phyloP scores from a whole-genome alignment of 2,329 filamentous ascomycete genomes.

The Colletotrichum salicis region DNA sequence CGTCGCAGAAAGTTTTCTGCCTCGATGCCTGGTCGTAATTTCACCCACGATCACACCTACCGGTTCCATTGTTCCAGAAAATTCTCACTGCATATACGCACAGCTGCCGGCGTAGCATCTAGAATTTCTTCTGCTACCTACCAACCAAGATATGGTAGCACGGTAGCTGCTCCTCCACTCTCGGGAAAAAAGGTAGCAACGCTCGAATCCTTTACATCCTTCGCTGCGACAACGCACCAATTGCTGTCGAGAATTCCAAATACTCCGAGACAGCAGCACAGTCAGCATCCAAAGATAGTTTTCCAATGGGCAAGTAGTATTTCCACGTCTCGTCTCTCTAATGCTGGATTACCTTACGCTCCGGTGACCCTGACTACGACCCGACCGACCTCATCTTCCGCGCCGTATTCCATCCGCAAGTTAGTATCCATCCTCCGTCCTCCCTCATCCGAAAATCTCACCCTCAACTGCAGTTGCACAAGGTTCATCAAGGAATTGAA shows the following conservation, averaged over 20 bases:
- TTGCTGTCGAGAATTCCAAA: background rate
- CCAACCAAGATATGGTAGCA: background rate
- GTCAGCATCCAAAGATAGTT: background rate
- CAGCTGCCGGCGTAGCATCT: background rate
- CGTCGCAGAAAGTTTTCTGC: background rate
- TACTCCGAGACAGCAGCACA: background rate
- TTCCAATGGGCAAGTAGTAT: background rate
- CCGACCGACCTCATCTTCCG: background rate
- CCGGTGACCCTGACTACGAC: background rate
- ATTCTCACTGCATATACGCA: background rate
- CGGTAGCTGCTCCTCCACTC: background rate
- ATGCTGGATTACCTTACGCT: too few relatives aligned
- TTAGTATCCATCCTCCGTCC: background rate
- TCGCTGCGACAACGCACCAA: background rate
- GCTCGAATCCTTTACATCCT: background rate
- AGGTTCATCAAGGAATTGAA: conserved; percentile 3
- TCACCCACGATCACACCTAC: background rate
- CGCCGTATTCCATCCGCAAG: too few relatives aligned
- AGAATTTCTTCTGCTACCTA: background rate
- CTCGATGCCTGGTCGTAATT: background rate
- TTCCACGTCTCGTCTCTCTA: too few relatives aligned
- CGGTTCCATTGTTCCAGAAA: background rate
- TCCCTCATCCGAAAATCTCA: background rate
- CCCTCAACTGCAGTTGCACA: background rate
- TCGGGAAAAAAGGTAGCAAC: background rate